phyloP scores from a whole-genome alignment of 2,329 filamentous ascomycete genomes.

The Pestalotiopsis sp. region DNA sequence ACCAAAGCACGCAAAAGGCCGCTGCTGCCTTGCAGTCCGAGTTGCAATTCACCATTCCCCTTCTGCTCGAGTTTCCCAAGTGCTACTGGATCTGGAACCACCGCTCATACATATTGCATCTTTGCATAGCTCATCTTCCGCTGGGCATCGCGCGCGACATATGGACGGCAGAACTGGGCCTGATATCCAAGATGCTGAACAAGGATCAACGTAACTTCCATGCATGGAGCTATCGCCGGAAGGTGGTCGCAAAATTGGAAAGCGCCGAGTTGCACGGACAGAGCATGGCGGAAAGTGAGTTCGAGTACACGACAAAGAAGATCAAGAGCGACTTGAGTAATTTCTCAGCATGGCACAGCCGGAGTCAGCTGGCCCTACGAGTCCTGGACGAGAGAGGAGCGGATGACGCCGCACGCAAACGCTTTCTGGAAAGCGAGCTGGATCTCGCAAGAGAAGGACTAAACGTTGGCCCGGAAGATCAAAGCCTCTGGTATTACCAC shows the following conservation, averaged over 20 bases:
- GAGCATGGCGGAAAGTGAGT: constrained; percentile 79
- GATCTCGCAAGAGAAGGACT: constrained; percentile 75
- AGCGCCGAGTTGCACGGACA: constrained; percentile 50
- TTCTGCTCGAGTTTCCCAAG: constrained; percentile 86
- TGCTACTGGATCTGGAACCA: constrained; percentile 99
- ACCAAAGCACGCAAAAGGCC: constrained; percentile 25
- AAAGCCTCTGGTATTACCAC: constrained; percentile 97
- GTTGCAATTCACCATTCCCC: constrained; percentile 78
- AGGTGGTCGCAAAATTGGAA: constrained; percentile 78
- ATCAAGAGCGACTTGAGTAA: constrained; percentile 85
- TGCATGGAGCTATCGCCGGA: constrained; percentile 89
- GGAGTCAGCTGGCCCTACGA: constrained; percentile 79
- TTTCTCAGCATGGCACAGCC: constrained; percentile 95
- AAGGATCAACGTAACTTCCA: constrained; percentile 93
- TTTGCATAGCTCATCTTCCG: constrained; percentile 68
- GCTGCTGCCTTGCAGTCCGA: constrained; percentile 69
- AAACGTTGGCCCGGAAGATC: constrained; percentile 89
- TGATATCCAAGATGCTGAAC: constrained; percentile 86
- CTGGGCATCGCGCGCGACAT: constrained; percentile 59
- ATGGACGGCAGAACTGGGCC: constrained; percentile 82
- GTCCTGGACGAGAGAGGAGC: constrained; percentile 74
- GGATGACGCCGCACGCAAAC: constrained; percentile 61
- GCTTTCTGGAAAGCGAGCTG: constrained; percentile 79
- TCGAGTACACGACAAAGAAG: constrained; percentile 89
- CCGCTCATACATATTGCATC: constrained; percentile 79